These are phyloP conservation scores for Cyclotella baltica DNA, from an alignment of 108 stramenopile species.

Conservation along the genomic window DNA sequence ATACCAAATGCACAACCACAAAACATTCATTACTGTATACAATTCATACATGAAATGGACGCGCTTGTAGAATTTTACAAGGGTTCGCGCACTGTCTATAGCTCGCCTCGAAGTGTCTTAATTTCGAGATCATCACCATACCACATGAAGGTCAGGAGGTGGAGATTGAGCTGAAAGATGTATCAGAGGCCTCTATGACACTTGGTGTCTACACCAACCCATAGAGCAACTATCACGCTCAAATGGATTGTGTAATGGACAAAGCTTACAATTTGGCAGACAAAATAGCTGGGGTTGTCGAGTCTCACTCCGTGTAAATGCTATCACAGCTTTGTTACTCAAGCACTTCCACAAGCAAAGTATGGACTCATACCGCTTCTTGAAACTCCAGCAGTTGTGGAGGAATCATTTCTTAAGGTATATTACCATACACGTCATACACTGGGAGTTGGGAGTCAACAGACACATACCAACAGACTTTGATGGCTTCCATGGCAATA, in stretches of 20 bases:
- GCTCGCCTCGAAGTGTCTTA: no score
- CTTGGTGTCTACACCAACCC: slow-evolving; percentile 1
- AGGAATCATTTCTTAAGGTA: neutral
- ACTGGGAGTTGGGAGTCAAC: neutral
- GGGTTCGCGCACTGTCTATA: no score
- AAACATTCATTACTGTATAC: no score
- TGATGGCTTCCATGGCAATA: neutral
- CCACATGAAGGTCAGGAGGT: neutral
- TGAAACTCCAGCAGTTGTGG: neutral
- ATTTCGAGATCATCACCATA: no score
- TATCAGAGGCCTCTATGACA: neutral
- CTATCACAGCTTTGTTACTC: neutral
- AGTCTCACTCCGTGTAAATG: neutral
- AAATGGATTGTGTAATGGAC: neutral
- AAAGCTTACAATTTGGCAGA: slow-evolving; percentile 5
- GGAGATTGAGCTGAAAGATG: neutral
- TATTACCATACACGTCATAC: neutral
- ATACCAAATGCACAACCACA: no score
- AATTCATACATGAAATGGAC: no score
- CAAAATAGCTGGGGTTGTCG: neutral
- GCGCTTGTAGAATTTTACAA: no score
- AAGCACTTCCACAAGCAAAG: neutral
- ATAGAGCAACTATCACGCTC: neutral
- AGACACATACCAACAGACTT: neutral
- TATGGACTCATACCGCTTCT: slow-evolving; percentile 13